These are phyloP conservation scores for Leucaena leucocephala DNA, from an alignment of 306 rosid species.

Conservation along the genomic window DNA sequence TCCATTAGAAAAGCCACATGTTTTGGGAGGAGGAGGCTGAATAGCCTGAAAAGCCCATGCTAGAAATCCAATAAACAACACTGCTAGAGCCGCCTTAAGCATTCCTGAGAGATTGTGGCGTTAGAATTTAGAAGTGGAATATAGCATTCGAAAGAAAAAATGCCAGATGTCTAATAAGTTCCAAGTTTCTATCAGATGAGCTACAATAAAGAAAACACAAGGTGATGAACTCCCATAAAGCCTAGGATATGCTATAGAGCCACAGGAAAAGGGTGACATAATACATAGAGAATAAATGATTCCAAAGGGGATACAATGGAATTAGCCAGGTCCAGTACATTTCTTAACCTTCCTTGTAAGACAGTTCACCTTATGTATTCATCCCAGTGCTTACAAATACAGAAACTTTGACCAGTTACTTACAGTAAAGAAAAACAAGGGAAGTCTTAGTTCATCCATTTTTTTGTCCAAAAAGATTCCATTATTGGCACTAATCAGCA, in stretches of 20 bases:
- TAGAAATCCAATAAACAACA: slow-evolving; percentile 61
- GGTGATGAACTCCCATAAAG: not conserved
- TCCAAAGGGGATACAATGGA: slow-evolving; percentile 4
- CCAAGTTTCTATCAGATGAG: too few relatives aligned
- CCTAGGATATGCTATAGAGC: not conserved
- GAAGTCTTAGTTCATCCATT: not conserved
- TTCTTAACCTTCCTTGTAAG: not conserved
- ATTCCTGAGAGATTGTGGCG: slow-evolving; percentile 57
- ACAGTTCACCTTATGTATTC: not conserved
- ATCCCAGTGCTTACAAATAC: not conserved
- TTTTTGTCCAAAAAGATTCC: not conserved
- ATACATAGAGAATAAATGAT: not conserved
- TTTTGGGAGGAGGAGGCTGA: slow-evolving; percentile 76
- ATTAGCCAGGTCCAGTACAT: not conserved
- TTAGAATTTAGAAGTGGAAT: not conserved
- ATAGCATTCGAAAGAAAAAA: slow-evolving; percentile 4
- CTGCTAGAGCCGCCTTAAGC: slow-evolving; percentile 51
- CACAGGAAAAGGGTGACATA: slow-evolving; percentile 1
- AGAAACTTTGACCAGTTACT: not conserved
- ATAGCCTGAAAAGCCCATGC: slow-evolving; percentile 80
- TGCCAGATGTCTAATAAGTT: not conserved
- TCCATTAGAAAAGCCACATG: slow-evolving; percentile 78
- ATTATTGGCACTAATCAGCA: not conserved
- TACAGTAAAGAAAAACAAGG: not conserved
- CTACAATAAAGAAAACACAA: not conserved